Conservation (phyloP, 2,329 filamentous ascomycete species). For the Dothistroma septosporum region DNA sequence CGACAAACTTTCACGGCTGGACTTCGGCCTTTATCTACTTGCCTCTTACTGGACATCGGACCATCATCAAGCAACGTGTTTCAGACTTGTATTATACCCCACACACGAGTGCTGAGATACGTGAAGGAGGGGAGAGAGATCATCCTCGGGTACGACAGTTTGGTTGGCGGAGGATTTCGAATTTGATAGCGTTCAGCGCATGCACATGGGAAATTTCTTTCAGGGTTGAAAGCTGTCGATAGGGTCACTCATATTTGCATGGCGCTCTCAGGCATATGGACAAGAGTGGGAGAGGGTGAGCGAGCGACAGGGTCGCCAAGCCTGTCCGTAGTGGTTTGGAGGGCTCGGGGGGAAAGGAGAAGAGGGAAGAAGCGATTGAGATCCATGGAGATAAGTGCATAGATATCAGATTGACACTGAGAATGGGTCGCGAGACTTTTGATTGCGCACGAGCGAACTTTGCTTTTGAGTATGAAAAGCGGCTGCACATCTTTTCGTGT, state of each 20-base stretch:
- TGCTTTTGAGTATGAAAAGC: too few species aligned
- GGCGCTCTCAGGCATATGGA: not conserved
- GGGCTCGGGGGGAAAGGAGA: not conserved
- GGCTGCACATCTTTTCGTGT: too few species aligned
- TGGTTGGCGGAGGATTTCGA: not conserved
- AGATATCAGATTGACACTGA: not conserved
- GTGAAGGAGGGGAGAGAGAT: not conserved
- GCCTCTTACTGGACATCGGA: not conserved
- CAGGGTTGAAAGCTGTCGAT: not conserved
- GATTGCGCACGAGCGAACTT: too few species aligned
- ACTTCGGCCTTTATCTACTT: not conserved
- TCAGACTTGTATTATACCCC: not conserved
- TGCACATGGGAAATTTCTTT: not conserved
- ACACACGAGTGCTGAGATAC: not conserved
- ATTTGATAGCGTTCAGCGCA: conserved; percentile 2
- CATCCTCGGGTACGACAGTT: not conserved
- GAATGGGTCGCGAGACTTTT: not conserved
- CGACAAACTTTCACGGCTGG: not conserved
- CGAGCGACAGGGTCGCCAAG: not conserved
- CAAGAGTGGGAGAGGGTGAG: too few species aligned
- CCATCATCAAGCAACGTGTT: not conserved
- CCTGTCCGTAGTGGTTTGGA: too few species aligned
- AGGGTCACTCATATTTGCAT: not conserved
- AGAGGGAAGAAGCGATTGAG: not conserved
- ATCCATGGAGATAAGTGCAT: not conserved